Evolutionary conservation across 2,329 filamentous ascomycete species (phyloP), one percentile per base, ranked within the genome.

Genomic region (Pyrenophora teres): DNA sequence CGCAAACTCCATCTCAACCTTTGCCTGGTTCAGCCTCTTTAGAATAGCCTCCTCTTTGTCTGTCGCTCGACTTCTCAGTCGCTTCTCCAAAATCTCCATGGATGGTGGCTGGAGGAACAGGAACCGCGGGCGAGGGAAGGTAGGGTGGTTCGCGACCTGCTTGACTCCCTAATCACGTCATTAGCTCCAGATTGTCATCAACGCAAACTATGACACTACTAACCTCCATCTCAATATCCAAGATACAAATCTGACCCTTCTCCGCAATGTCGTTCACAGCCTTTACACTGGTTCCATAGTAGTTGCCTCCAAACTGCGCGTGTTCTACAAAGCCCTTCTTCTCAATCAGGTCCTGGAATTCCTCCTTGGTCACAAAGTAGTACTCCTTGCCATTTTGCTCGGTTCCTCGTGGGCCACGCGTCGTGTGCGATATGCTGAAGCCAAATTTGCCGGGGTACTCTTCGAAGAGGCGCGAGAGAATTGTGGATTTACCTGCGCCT

Each of bases 151-250:
- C 74, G 92, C 91, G 68, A 97, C 89, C 77, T 97, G 92, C 79
- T 96, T 96, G 52, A 97, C 92, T 54, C 92, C 92, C 83, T 86
- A 56, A 32, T 25, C 21, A 15, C 10, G 23, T 15, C 12, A 18
- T 52, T 12, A 52, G 45, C 30, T 12, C 10, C 21, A 25, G 23
- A 13, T 8, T 30, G 2, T 23, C 15, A 6, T 40, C 4, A 3
- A 27, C 1, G 8, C 4, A 39, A 23, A 32, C 16, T 0, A 18
- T 6, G 8, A n/a, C 19, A 30, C 2, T 47, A 43, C 57, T 5
- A 71, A 88, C 87, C 84, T 96, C 92, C 90, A 97, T 96, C 81
- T 97, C 93, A 70, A 97, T 97, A 73, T 97, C 93, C 62, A 97
- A 78, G 40, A 97, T 86, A 56, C 92, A 93, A 36, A 92, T 84